phyloP scores from a whole-genome alignment of 768 basidiomycete species.

The Austroboletus festivus region DNA sequence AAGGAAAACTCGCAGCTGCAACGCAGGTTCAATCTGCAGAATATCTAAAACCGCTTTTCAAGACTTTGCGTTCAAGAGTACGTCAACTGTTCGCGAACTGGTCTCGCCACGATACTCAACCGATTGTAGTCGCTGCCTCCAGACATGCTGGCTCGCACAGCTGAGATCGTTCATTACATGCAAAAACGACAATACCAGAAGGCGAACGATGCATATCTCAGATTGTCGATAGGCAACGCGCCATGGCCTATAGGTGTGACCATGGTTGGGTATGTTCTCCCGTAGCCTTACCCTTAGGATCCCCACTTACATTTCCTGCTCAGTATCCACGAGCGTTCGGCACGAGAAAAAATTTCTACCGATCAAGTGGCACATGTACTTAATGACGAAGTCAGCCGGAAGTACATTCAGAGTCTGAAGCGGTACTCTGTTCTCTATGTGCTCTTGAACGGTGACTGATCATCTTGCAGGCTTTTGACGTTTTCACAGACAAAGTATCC shows the following conservation, averaged over 20 bases:
- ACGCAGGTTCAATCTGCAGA: slow-evolving; percentile 95
- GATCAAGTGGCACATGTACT: slow-evolving; percentile 98
- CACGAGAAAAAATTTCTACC: slow-evolving; percentile 95
- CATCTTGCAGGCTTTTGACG: slow-evolving; percentile 68
- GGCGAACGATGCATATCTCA: slow-evolving; percentile 96
- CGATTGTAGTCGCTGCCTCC: slow-evolving; percentile 61
- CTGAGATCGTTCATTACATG: slow-evolving; percentile 96
- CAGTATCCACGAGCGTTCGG: slow-evolving; percentile 96
- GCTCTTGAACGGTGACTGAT: slow-evolving; percentile 3
- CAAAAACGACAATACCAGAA: slow-evolving; percentile 93
- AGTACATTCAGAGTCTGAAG: slow-evolving; percentile 98
- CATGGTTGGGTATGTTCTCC: slow-evolving; percentile 83
- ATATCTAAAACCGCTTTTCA: slow-evolving; percentile 96
- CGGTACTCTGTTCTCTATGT: slow-evolving; percentile 47
- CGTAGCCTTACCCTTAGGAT: neutral
- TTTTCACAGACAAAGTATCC: slow-evolving; percentile 97
- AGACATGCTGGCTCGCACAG: slow-evolving; percentile 82
- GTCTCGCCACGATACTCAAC: slow-evolving; percentile 10
- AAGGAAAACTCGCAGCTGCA: slow-evolving; percentile 92
- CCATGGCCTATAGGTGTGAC: slow-evolving; percentile 99
- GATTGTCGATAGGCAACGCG: slow-evolving; percentile 95
- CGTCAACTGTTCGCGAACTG: slow-evolving; percentile 26
- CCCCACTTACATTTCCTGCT: neutral
- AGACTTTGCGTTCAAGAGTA: slow-evolving; percentile 81
- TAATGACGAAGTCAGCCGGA: slow-evolving; percentile 98